Evolutionary conservation across 2,329 filamentous ascomycete species (phyloP).

Genomic region (Hymenoscyphus fructigenus): DNA sequence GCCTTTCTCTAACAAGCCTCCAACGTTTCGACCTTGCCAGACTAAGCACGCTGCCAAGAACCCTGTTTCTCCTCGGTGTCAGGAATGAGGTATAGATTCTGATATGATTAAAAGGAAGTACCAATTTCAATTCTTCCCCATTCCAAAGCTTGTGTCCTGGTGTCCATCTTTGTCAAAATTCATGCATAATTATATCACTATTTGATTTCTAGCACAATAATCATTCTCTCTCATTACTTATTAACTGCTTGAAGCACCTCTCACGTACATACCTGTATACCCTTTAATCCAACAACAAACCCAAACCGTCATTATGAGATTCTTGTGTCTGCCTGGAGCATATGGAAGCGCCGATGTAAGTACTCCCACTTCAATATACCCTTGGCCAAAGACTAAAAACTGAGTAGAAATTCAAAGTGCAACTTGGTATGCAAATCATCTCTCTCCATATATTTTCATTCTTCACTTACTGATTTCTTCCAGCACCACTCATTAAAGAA

Average conservation of each 20-base stretch:
- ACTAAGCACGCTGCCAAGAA: neutral
- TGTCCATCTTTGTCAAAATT: neutral
- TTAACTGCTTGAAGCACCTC: neutral
- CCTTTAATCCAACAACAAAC: neutral
- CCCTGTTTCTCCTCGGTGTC: neutral
- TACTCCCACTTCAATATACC: slow-evolving; percentile 10
- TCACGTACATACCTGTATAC: neutral
- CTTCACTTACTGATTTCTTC: slow-evolving; percentile 18
- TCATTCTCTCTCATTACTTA: neutral
- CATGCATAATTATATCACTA: neutral
- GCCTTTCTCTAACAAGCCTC: neutral
- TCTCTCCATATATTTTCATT: slow-evolving; percentile 5
- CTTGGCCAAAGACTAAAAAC: slow-evolving; percentile 14
- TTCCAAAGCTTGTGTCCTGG: neutral
- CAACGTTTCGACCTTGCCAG: slow-evolving; percentile 1
- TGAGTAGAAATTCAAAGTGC: slow-evolving; percentile 55
- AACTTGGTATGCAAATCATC: slow-evolving; percentile 43
- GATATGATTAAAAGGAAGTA: slow-evolving; percentile 1
- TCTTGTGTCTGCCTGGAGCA: slow-evolving; percentile 57
- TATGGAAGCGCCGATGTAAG: slow-evolving; percentile 56
- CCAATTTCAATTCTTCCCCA: neutral
- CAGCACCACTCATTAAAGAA: slow-evolving; percentile 49
- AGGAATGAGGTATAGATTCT: neutral
- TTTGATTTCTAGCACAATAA: neutral
- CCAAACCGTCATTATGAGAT: slow-evolving; percentile 46